phyloP scores from a whole-genome alignment of 768 basidiomycete genomes.

The Macrolepiota dolichaula region DNA sequence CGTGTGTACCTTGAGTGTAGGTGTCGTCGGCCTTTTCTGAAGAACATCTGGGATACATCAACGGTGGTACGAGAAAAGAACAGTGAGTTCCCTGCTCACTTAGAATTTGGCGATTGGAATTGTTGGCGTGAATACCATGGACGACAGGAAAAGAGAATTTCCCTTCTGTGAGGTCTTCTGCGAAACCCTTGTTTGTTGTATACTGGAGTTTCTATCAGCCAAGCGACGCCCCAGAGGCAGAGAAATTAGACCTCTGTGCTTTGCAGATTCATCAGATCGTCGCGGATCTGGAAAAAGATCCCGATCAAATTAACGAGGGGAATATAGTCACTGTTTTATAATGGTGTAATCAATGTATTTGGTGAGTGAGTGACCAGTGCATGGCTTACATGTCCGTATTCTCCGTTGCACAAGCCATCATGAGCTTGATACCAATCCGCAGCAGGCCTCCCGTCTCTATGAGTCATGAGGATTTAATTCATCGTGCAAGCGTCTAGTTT shows the following conservation, averaged over 20 bases:
- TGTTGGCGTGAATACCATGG: slow-evolving; percentile 80
- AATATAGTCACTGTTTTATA: slow-evolving; percentile 68
- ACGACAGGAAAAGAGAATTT: slow-evolving; percentile 98
- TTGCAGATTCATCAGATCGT: slow-evolving; percentile 95
- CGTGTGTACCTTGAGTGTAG: slow-evolving; percentile 75
- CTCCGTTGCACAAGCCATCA: slow-evolving; percentile 85
- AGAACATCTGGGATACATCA: slow-evolving; percentile 62
- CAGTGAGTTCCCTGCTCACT: slow-evolving; percentile 50
- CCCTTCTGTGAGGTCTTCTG: slow-evolving; percentile 93
- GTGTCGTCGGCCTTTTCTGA: slow-evolving; percentile 80
- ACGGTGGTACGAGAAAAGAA: background rate
- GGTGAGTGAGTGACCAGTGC: background rate
- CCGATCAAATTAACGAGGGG: slow-evolving; percentile 93
- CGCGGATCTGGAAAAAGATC: slow-evolving; percentile 94
- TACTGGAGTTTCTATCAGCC: slow-evolving; percentile 48
- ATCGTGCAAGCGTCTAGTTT: background rate
- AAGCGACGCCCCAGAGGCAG: background rate
- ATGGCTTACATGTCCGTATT: slow-evolving; percentile 53
- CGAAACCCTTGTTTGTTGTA: slow-evolving; percentile 79
- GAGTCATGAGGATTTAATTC: background rate
- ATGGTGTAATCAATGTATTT: background rate
- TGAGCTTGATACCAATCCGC: slow-evolving; percentile 87
- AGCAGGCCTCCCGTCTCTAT: slow-evolving; percentile 94
- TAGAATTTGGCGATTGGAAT: slow-evolving; percentile 73
- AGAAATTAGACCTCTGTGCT: slow-evolving; percentile 62